Base-by-base conservation (phyloP, 352 stramenopile genomes). In the Pythium scleroteichum region DNA sequence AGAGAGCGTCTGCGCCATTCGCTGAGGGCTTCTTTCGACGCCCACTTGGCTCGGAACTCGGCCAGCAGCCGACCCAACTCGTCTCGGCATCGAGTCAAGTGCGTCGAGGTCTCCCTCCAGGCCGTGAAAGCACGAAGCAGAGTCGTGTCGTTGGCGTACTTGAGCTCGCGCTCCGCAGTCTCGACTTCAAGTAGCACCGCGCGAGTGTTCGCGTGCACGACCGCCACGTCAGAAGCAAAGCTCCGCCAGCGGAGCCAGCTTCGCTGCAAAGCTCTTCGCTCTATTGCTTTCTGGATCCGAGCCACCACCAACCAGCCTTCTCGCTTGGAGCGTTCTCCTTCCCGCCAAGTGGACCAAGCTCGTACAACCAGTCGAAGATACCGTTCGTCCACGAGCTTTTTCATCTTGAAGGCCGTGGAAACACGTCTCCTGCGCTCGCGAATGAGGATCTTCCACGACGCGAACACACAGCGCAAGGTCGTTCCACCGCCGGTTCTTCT, bases 111-210 rank as follows among this genome's bases (percentile, higher is more conserved):
- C 22, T 49, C 45, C 38, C 54, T 44, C 54, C 54, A 62, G 3
- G 54, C 46, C n/a, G 56, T 51, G n/a, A 63, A 32, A 1, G 55
- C 47, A 14, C 56, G 46, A 17, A 55, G 14, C 16, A 50, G 12
- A 8, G n/a, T 19, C 4, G n/a, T 22, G 5, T 56, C 14, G 24
- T 41, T 20, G 8, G n/a, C 19, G 56, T 14, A 19, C 16, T 29
- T 47, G 6, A 24, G n/a, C 45, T 35, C 58, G 7, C 26, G 33
- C n/a, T 64, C 56, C 13, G 26, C 22, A 4, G 35, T 23, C 38
- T 50, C 56, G 7, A 48, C 22, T 20, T 64, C 40, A 27, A 48
- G 26, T 4, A 53, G 8, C 19, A 65, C 12, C 42, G 58, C 38
- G 26, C 27, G 40, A 3, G 58, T 40, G n/a, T 46, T 49, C 3